Percentiles rank a stretch among this genome's conserved stretches.
Conservation (phyloP, 2,329 filamentous ascomycete genomes). For the Endoconidiophora laricicola region DNA sequence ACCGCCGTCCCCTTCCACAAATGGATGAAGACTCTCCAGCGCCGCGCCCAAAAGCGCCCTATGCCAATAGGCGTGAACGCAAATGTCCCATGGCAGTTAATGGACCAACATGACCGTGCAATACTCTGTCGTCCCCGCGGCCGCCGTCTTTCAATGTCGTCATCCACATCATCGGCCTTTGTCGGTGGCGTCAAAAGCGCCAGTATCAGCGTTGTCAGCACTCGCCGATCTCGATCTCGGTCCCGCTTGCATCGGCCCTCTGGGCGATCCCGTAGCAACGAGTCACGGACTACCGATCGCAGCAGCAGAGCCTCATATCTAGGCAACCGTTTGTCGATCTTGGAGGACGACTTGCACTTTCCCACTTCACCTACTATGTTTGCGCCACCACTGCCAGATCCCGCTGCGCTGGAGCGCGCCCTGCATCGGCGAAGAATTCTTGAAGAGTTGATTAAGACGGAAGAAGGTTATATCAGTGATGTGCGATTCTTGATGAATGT, state of each 20-base stretch:
- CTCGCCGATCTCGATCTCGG: slow-evolving; percentile 34
- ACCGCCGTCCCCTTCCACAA: slow-evolving; percentile 38
- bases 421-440: slow-evolving; percentile 62
- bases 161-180: slow-evolving; percentile 61
- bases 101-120: slow-evolving; percentile 16
- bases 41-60: slow-evolving; percentile 31
- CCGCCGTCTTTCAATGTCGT: slow-evolving; percentile 29
- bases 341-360: slow-evolving; percentile 38
- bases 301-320: slow-evolving; percentile 46
- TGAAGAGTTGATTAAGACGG: slow-evolving; percentile 71
- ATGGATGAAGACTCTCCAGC: slow-evolving; percentile 57
- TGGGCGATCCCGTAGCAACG: slow-evolving; percentile 16
- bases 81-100: slow-evolving; percentile 22
- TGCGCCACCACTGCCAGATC: slow-evolving; percentile 29
- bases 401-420: slow-evolving; percentile 53
- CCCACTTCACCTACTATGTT: slow-evolving; percentile 20
- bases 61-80: slow-evolving; percentile 15
- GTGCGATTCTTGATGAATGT: slow-evolving; percentile 77
- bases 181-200: slow-evolving; percentile 69
- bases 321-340: slow-evolving; percentile 32
- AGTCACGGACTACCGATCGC: slow-evolving; percentile 39
- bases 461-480: slow-evolving; percentile 78
- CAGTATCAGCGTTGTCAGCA: slow-evolving; percentile 58
- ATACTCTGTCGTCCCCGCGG: slow-evolving; percentile 13
- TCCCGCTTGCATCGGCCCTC: not conserved